Conservation (phyloP, 768 basidiomycete genomes). For the Mycena kentingensis region DNA sequence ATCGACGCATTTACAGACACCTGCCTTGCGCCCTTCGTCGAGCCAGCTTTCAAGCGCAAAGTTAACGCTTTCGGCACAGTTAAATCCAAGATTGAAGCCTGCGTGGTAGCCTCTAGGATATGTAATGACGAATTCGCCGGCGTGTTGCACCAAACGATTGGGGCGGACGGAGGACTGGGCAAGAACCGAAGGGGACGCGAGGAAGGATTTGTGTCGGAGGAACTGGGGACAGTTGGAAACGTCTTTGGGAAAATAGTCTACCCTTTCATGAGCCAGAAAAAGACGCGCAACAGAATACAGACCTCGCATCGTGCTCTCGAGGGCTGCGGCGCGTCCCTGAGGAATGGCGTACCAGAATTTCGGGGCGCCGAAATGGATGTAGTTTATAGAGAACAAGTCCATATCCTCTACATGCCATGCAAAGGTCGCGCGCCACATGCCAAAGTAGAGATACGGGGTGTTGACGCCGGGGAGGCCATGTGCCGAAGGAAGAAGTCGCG, state of each 20-base stretch:
- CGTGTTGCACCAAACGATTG: constrained; percentile 87
- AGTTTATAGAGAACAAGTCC: constrained; percentile 99
- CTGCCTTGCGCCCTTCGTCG: constrained; percentile 81
- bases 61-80: constrained; percentile 97
- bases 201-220: constrained; percentile 93
- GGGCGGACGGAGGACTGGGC: constrained; percentile 78
- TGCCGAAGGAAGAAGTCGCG: constrained; percentile 69
- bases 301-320: constrained; percentile 94
- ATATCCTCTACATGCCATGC: constrained; percentile 99
- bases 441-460: constrained; percentile 96
- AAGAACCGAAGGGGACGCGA: constrained; percentile 84
- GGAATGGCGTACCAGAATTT: constrained; percentile 98
- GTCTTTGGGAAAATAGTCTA: constrained; percentile 90
- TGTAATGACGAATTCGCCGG: constrained; percentile 96
- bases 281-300: constrained; percentile 21
- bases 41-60: constrained; percentile 96
- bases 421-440: constrained; percentile 99
- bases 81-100: constrained; percentile 94
- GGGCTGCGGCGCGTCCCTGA: constrained; percentile 73
- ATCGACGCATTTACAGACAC: constrained; percentile 69
- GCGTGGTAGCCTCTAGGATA: constrained; percentile 95
- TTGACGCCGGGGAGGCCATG: constrained; percentile 92
- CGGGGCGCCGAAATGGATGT: constrained; percentile 96
- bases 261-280: constrained; percentile 6
- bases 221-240: constrained; percentile 88